Evolutionary conservation across 1,284 basidiomycete genomes (phyloP), one percentile per base, ranked within the genome.

Genomic region (Ceratobasidium papillatum): DNA sequence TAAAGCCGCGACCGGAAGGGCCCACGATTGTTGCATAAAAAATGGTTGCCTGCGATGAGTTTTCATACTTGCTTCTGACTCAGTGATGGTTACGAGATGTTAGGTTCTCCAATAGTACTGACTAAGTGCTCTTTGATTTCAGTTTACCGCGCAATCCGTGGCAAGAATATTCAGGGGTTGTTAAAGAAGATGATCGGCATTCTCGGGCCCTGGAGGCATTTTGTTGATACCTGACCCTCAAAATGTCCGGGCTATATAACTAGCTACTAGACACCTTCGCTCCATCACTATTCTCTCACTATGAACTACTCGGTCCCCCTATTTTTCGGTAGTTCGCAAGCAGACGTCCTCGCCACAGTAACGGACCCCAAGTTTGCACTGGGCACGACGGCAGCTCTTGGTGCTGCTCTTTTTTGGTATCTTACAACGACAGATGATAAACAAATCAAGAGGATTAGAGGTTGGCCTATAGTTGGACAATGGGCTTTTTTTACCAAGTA

Each of bases 391-490:
- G 43, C 62, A 27, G 49, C 64, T 66, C 45, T 45, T 8, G 49
- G 45, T 52, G 45, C 34, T 36, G 64, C 43, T 12, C n/a, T 52
- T 25, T 17, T 66, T 9, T 52, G 45, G 32, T 66, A 66, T 52
- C 30, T 66, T 4, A n/a, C 49, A 30, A 52, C 30, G 4, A 36
- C 47, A 19, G 47, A 66, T 32, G 30, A 38, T 5, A 66, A 32
- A 17, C 45, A 32, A n/a, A 22, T 66, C 19, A 66, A 66, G 49
- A 47, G 41, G 30, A 22, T 51, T 22, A 27, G 47, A 4, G 64
- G 64, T 36, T 66, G 64, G 64, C 64, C 64, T 38, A 51, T 66
- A n/a, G 49, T 66, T 9, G 64, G 64, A 3, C 64, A 66, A 54
- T 66, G 45, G 64, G 64, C 45, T 5, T 66, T 66, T 38, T 66